phyloP scores from a whole-genome alignment of 306 rosid genomes.

The Fragaria vesca region DNA sequence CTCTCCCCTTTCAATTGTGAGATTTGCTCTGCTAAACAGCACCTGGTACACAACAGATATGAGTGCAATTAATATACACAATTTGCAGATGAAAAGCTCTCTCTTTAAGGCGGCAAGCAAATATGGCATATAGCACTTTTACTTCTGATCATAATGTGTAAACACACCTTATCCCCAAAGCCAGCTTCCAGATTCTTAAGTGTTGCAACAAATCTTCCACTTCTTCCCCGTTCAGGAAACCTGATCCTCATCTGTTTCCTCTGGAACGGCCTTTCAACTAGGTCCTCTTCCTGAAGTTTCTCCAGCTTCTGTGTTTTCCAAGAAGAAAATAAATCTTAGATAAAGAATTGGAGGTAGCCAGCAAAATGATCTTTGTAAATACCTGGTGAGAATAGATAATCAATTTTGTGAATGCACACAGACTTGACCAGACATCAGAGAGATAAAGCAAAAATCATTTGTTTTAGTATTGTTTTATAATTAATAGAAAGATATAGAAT shows the following conservation, averaged over 20 bases:
- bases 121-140: background rate
- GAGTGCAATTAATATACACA: slow-evolving; percentile 25
- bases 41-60: slow-evolving; percentile 48
- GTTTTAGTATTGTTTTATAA: background rate
- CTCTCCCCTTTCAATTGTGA: slow-evolving; percentile 87
- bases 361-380: background rate
- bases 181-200: slow-evolving; percentile 72
- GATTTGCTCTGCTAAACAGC: slow-evolving; percentile 82
- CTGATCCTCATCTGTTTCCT: slow-evolving; percentile 95
- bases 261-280: slow-evolving; percentile 88
- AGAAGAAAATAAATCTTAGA: slow-evolving; percentile 27
- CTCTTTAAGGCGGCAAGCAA: background rate
- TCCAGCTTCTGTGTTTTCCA: slow-evolving; percentile 81
- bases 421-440: background rate
- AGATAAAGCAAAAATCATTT: background rate
- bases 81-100: background rate
- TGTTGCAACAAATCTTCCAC: slow-evolving; percentile 80
- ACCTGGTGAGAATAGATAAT: slow-evolving; percentile 9
- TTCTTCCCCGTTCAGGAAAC: slow-evolving; percentile 93
- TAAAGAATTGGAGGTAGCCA: slow-evolving; percentile 18
- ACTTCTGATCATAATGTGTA: slow-evolving; percentile 14
- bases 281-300: slow-evolving; percentile 82
- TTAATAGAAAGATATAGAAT: background rate
- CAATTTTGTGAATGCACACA: background rate
- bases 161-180: slow-evolving; percentile 74